phyloP scores from a whole-genome alignment of 805 yeast species.

The Peterozyma xylosa region DNA sequence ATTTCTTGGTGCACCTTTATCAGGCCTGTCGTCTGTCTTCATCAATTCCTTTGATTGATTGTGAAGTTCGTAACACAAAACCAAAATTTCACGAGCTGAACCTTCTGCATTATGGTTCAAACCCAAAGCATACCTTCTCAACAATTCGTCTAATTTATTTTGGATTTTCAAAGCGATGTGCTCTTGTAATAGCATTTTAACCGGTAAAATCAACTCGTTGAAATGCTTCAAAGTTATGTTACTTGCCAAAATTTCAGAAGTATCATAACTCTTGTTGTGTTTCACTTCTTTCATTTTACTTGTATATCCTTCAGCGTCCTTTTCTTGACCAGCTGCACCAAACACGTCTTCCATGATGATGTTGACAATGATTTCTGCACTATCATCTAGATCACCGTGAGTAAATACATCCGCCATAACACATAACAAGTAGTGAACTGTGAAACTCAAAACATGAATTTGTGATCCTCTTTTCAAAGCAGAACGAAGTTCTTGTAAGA shows the following conservation, averaged over 20 bases:
- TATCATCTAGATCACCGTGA: constrained; percentile 72
- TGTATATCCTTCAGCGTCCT: constrained; percentile 87
- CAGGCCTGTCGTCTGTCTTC: constrained; percentile 13
- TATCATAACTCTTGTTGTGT: constrained; percentile 79
- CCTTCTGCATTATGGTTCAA: constrained; percentile 61
- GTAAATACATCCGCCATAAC: constrained; percentile 36
- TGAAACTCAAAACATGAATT: constrained; percentile 83
- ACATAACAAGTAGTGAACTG: constrained; percentile 68
- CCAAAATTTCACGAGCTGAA: constrained; percentile 48
- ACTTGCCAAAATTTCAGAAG: constrained; percentile 70
- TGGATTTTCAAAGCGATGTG: constrained; percentile 62
- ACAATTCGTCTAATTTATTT: constrained; percentile 68
- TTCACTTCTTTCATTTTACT: constrained; percentile 87
- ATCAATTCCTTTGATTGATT: constrained; percentile 35
- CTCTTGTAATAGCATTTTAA: constrained; percentile 56
- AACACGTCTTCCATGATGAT: constrained; percentile 88
- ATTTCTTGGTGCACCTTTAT: constrained; percentile 9
- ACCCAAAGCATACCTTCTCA: constrained; percentile 76
- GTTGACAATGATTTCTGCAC: constrained; percentile 50
- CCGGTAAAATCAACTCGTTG: constrained; percentile 54
- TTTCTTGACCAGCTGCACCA: constrained; percentile 89
- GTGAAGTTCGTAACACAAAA: constrained; percentile 69
- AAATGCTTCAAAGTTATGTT: constrained; percentile 55
- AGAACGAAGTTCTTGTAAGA: constrained; percentile 67
- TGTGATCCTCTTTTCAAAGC: constrained; percentile 89